Evolutionary conservation across 768 basidiomycete species (phyloP).

Genomic region (Suillus bovinus): DNA sequence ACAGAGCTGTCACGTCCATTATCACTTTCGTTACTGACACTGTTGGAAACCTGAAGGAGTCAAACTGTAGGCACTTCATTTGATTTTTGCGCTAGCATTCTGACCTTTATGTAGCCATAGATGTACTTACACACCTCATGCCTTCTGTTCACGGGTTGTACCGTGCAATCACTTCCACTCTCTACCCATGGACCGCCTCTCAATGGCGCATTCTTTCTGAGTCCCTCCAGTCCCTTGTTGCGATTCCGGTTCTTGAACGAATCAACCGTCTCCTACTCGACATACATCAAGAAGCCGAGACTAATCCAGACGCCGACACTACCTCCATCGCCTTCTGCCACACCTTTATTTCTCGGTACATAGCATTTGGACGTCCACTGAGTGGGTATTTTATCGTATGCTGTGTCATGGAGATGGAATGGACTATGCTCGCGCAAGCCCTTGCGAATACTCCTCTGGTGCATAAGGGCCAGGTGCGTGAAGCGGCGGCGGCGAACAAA

Average conservation of each 20-base stretch:
- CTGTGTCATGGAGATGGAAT: slow-evolving; percentile 82
- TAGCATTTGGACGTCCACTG: slow-evolving; percentile 71
- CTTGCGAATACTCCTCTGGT: slow-evolving; percentile 40
- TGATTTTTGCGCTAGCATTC: neutral
- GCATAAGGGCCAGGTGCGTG: slow-evolving; percentile 30
- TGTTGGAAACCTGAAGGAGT: slow-evolving; percentile 54
- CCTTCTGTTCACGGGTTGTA: slow-evolving; percentile 87
- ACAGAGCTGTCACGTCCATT: slow-evolving; percentile 57
- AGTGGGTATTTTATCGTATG: slow-evolving; percentile 90
- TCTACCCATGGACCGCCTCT: slow-evolving; percentile 67
- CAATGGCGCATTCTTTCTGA: slow-evolving; percentile 64
- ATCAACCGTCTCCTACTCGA: slow-evolving; percentile 71
- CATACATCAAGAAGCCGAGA: slow-evolving; percentile 54
- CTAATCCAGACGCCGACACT: slow-evolving; percentile 30
- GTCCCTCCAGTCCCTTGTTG: slow-evolving; percentile 61
- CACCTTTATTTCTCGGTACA: slow-evolving; percentile 74
- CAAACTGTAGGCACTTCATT: slow-evolving; percentile 47
- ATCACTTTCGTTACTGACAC: slow-evolving; percentile 57
- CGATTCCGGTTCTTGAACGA: slow-evolving; percentile 64
- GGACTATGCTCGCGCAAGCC: slow-evolving; percentile 82
- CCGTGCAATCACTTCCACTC: slow-evolving; percentile 78
- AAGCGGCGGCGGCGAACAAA: slow-evolving; percentile 82
- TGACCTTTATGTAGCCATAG: slow-evolving; percentile 48
- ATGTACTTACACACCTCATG: slow-evolving; percentile 70
- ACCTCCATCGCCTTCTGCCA: slow-evolving; percentile 60